These are phyloP conservation scores for Metarhizium anisopliae DNA, from an alignment of 2,329 filamentous ascomycete species.

Conservation along the genomic window DNA sequence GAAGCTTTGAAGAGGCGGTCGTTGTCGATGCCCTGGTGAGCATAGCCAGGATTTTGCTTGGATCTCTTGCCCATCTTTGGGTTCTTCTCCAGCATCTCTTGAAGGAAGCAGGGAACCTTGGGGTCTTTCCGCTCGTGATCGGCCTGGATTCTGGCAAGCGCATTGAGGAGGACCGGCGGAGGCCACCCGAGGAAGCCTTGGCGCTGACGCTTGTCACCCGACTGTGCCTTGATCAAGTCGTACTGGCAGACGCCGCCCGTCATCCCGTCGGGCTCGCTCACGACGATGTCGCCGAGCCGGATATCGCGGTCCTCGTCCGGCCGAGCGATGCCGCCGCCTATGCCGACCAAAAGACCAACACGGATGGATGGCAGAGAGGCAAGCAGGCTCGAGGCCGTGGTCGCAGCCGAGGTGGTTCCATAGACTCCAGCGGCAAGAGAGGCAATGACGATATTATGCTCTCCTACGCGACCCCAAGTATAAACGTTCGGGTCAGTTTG, in stretches of 20 bases:
- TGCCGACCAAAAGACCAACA: conserved; percentile 10
- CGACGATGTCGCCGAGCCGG: conserved; percentile 5
- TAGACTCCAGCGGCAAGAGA: conserved; percentile 8
- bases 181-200: conserved; percentile 1
- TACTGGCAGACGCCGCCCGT: conserved; percentile 9
- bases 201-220: background rate
- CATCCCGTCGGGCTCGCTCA: conserved; percentile 3
- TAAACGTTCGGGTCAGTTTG: conserved; percentile 11
- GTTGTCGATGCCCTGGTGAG: background rate
- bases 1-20: conserved; percentile 5
- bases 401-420: conserved; percentile 7
- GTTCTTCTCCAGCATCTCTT: conserved; percentile 6
- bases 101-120: background rate
- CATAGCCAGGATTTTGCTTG: conserved; percentile 2
- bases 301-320: conserved; percentile 7
- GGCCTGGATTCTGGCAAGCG: conserved; percentile 1
- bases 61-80: conserved; percentile 6
- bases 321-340: conserved; percentile 9
- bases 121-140: background rate
- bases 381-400: conserved; percentile 7
- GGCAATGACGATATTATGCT: conserved; percentile 14
- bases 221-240: conserved; percentile 9
- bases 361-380: conserved; percentile 8
- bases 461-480: conserved; percentile 11
- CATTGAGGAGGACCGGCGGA: conserved; percentile 3